Evolutionary conservation across 306 rosid species (phyloP).

Genomic region (Dalbergia cultrata): DNA sequence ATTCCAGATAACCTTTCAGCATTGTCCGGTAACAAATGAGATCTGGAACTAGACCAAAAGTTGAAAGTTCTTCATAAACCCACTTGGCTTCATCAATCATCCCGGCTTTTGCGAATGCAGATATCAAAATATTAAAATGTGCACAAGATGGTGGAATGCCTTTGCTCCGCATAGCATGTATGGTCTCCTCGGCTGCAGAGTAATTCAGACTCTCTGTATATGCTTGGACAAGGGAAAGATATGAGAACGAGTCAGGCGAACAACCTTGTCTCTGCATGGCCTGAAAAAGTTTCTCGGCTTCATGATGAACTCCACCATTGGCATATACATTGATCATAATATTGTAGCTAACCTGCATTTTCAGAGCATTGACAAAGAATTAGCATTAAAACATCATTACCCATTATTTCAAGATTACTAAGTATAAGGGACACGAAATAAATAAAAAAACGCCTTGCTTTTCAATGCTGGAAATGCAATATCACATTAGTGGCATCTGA

Average conservation of each 20-base stretch:
- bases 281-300: constrained; percentile 69
- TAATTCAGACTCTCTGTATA: constrained; percentile 68
- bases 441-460: constrained; percentile 9
- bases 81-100: constrained; percentile 74
- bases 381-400: constrained; percentile 31
- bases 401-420: constrained; percentile 10
- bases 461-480: neutral
- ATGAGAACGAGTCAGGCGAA: constrained; percentile 76
- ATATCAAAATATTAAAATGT: constrained; percentile 73
- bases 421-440: neutral
- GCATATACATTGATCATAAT: constrained; percentile 90
- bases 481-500: constrained; percentile 8
- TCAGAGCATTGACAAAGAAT: constrained; percentile 34
- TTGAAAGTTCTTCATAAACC: constrained; percentile 60
- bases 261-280: constrained; percentile 72
- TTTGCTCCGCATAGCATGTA: constrained; percentile 64
- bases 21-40: constrained; percentile 66
- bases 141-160: constrained; percentile 76
- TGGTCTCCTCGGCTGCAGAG: constrained; percentile 72
- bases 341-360: constrained; percentile 87
- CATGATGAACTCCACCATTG: constrained; percentile 66
- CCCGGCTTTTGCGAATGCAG: constrained; percentile 72
- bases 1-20: constrained; percentile 79
- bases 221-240: constrained; percentile 78
- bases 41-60: constrained; percentile 73